These are phyloP conservation scores for Oryza longistaminata DNA, from an alignment of 176 grass and related monocot genomes.

Conservation along the genomic window DNA sequence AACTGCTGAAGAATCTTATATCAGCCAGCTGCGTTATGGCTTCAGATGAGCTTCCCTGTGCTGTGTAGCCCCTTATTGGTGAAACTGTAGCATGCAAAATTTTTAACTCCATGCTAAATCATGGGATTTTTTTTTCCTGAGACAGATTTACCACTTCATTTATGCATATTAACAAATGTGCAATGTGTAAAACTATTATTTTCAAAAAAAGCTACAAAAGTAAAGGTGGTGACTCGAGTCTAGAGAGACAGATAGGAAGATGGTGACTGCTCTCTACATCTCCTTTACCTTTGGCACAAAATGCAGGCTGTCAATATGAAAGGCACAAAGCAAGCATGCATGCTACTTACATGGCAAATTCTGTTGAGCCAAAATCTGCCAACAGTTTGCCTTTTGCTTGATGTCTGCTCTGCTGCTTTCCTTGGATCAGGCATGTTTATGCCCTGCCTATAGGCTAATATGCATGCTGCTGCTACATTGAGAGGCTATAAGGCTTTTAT, in stretches of 20 bases:
- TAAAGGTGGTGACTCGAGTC: background rate
- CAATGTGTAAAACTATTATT: background rate
- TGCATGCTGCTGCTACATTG: conserved; percentile 20
- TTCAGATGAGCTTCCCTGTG: background rate
- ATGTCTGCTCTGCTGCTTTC: conserved; percentile 22
- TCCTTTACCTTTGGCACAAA: conserved; percentile 10
- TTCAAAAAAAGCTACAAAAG: background rate
- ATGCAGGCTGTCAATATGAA: background rate
- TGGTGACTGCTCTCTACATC: conserved; percentile 11
- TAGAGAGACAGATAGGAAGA: conserved; percentile 31
- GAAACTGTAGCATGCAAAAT: background rate
- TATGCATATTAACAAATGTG: background rate
- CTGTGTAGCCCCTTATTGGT: background rate
- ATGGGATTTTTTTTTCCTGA: background rate
- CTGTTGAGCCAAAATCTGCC: conserved; percentile 15
- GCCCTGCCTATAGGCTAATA: background rate
- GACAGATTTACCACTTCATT: background rate
- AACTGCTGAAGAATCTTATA: conserved; percentile 15
- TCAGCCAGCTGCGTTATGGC: background rate
- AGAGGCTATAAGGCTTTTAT: background rate
- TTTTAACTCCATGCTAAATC: background rate
- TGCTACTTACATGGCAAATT: background rate
- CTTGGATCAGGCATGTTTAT: conserved; percentile 37
- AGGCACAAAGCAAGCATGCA: conserved; percentile 16
- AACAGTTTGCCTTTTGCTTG: conserved; percentile 13